Percentiles rank a stretch among this genome's conserved stretches.
These are phyloP conservation scores for Populus nigra DNA, from an alignment of 345 rosid genomes.

Conservation along the genomic window DNA sequence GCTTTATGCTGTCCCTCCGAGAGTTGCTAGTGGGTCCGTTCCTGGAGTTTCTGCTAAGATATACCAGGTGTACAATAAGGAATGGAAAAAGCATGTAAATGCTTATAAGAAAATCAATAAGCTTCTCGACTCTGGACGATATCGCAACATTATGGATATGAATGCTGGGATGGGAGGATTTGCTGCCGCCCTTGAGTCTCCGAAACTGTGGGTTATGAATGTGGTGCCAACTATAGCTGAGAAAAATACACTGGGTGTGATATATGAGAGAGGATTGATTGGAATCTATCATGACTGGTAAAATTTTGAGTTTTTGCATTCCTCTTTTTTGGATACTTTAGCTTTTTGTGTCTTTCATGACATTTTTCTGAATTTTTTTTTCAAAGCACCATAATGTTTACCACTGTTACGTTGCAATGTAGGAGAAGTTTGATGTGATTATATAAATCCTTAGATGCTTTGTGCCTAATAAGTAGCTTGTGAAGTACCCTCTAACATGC, in stretches of 20 bases:
- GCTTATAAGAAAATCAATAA: constrained; percentile 83
- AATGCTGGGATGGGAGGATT: constrained; percentile 96
- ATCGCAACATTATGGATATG: constrained; percentile 98
- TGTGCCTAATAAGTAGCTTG: not conserved
- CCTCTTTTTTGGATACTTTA: not conserved
- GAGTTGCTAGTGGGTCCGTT: constrained; percentile 80
- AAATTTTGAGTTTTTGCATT: constrained; percentile 13
- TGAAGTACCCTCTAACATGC: not conserved
- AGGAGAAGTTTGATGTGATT: not conserved
- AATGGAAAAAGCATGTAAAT: constrained; percentile 83
- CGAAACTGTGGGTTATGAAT: constrained; percentile 96
- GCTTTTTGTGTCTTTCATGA: not conserved
- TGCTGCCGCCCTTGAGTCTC: constrained; percentile 76
- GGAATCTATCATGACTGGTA: constrained; percentile 99
- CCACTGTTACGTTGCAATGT: not conserved
- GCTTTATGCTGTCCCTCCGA: constrained; percentile 75
- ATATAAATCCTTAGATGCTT: not conserved
- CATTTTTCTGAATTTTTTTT: not conserved
- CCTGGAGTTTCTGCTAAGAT: constrained; percentile 81
- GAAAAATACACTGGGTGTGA: constrained; percentile 69
- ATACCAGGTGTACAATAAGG: constrained; percentile 65
- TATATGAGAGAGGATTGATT: constrained; percentile 83
- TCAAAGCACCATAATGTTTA: not conserved
- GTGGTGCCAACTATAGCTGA: constrained; percentile 90
- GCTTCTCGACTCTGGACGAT: constrained; percentile 73